phyloP scores from a whole-genome alignment of 116 monocot species.

The Papilionanthe hybrid region DNA sequence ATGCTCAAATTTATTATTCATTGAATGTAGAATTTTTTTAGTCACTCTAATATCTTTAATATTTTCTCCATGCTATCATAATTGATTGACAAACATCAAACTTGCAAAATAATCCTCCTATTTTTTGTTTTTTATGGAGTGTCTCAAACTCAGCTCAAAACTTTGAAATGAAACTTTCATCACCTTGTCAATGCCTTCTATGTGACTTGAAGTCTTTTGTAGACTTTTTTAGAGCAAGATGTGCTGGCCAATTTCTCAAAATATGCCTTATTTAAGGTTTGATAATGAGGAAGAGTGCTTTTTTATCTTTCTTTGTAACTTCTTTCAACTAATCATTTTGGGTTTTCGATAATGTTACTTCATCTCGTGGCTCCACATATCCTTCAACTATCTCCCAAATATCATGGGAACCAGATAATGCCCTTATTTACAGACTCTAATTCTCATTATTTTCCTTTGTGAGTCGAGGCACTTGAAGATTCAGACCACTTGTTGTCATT shows the following conservation, averaged over 20 bases:
- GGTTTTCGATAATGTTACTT: neutral
- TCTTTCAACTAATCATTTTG: neutral
- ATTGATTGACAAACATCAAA: too few relatives aligned
- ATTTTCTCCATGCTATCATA: too few relatives aligned
- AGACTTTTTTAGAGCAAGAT: neutral
- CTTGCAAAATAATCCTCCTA: too few relatives aligned
- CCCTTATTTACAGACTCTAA: too few relatives aligned
- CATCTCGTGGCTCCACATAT: neutral
- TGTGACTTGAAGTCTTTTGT: neutral
- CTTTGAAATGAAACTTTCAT: neutral
- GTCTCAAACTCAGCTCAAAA: too few relatives aligned
- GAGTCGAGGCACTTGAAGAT: too few relatives aligned
- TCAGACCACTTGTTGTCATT: too few relatives aligned
- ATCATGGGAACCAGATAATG: neutral
- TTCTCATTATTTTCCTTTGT: too few relatives aligned
- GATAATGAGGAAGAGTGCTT: neutral
- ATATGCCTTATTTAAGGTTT: neutral
- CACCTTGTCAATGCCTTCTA: neutral
- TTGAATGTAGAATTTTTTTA: too few relatives aligned
- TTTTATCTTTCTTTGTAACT: neutral
- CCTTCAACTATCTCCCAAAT: neutral
- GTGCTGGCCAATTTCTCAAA: neutral
- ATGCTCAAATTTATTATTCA: too few relatives aligned
- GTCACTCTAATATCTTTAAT: too few relatives aligned
- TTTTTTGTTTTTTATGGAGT: too few relatives aligned